These are phyloP conservation scores for Houttuynia cordata DNA, from an alignment of 164 flowering plant genomes.

Conservation along the genomic window DNA sequence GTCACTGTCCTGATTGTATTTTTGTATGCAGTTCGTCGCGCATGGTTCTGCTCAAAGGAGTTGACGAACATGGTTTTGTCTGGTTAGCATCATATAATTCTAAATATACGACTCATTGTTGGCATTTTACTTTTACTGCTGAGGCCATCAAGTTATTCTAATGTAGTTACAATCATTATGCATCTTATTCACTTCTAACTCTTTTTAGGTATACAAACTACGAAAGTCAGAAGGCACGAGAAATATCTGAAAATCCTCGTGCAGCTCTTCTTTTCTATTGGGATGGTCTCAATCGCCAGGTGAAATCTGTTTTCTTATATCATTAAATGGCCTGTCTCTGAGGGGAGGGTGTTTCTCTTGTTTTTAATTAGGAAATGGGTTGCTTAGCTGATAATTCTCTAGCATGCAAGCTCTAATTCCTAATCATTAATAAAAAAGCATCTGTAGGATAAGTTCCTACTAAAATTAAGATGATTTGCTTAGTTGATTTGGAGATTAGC, in stretches of 20 bases:
- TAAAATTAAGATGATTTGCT: too few species aligned
- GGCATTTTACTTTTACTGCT: background rate
- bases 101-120: background rate
- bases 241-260: conserved; percentile 73
- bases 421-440: too few species aligned
- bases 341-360: too few species aligned
- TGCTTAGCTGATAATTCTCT: too few species aligned
- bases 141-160: background rate
- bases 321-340: too few species aligned
- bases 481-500: too few species aligned
- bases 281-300: conserved; percentile 79
- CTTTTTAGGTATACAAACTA: conserved; percentile 92
- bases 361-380: too few species aligned
- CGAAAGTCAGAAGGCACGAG: conserved; percentile 57
- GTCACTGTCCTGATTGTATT: background rate
- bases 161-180: background rate
- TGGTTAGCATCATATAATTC: conserved; percentile 45
- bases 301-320: too few species aligned
- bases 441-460: too few species aligned
- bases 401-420: too few species aligned
- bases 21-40: conserved; percentile 58
- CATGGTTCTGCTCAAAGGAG: conserved; percentile 85
- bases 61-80: conserved; percentile 84
- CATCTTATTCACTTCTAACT: background rate
- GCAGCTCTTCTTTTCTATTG: conserved; percentile 83